These are phyloP conservation scores for Strigomonas galati DNA, from an alignment of 208 protist genomes.

Conservation along the genomic window DNA sequence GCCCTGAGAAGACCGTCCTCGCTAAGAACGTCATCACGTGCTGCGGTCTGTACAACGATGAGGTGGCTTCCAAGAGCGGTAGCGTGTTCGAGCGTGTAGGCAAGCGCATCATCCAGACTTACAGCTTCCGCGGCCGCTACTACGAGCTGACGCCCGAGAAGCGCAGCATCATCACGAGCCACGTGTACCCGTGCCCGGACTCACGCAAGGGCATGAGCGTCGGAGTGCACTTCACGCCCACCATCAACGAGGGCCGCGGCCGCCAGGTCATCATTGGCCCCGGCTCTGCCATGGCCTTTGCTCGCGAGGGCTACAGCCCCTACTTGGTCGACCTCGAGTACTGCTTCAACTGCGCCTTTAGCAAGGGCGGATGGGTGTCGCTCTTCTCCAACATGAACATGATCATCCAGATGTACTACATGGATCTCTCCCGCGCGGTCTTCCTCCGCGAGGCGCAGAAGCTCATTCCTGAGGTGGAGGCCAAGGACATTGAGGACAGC, in stretches of 20 bases:
- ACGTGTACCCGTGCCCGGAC: constrained; percentile 77
- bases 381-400: constrained; percentile 48
- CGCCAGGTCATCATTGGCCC: constrained; percentile 80
- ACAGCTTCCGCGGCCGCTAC: constrained; percentile 83
- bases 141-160: constrained; percentile 66
- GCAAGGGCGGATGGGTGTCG: constrained; percentile 72
- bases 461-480: constrained; percentile 62
- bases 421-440: constrained; percentile 47
- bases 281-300: constrained; percentile 64
- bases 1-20: constrained; percentile 64
- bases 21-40: constrained; percentile 81
- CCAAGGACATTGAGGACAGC: constrained; percentile 64
- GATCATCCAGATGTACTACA: constrained; percentile 55
- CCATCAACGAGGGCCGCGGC: constrained; percentile 65
- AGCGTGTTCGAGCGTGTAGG: constrained; percentile 41
- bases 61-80: constrained; percentile 57
- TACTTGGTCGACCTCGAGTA: constrained; percentile 77
- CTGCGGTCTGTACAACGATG: constrained; percentile 76
- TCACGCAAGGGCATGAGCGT: constrained; percentile 58
- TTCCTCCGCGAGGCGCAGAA: constrained; percentile 73
- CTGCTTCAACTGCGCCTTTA: constrained; percentile 61
- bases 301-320: constrained; percentile 80
- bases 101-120: constrained; percentile 59
- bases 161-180: constrained; percentile 54
- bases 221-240: constrained; percentile 85